Evolutionary conservation across 345 rosid species (phyloP).

Genomic region (Eucalyptus sp.): DNA sequence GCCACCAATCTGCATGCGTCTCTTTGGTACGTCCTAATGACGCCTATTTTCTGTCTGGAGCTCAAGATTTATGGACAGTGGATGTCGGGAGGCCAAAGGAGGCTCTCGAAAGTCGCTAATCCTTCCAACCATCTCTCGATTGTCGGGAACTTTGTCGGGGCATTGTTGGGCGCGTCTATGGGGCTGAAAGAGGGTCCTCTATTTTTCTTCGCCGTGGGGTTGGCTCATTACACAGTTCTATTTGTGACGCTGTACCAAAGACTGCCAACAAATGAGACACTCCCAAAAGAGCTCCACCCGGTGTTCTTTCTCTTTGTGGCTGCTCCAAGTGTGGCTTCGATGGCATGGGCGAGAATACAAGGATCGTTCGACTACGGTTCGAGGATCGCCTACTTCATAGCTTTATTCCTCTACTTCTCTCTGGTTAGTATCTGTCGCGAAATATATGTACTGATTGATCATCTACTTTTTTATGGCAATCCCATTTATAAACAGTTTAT

Average conservation of each 20-base stretch:
- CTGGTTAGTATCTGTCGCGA: conserved; percentile 24
- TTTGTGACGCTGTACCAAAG: conserved; percentile 92
- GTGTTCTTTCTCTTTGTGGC: conserved; percentile 92
- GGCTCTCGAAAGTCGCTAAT: conserved; percentile 90
- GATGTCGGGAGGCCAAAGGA: conserved; percentile 89
- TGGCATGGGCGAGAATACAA: conserved; percentile 77
- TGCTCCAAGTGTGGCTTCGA: conserved; percentile 80
- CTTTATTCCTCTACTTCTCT: conserved; percentile 77
- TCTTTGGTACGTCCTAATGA: conserved; percentile 82
- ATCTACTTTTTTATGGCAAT: background rate
- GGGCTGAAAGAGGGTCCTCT: conserved; percentile 88
- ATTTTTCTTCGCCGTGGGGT: conserved; percentile 77
- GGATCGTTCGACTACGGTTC: conserved; percentile 71
- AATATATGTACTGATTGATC: background rate
- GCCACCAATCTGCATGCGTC: conserved; percentile 18
- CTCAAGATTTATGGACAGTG: conserved; percentile 90
- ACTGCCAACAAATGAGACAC: conserved; percentile 79
- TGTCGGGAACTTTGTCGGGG: conserved; percentile 89
- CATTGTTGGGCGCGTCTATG: conserved; percentile 82
- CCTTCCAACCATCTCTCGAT: conserved; percentile 82
- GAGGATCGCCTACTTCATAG: conserved; percentile 72
- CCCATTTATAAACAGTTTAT: background rate
- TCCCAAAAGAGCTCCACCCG: conserved; percentile 92
- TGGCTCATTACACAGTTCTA: conserved; percentile 76
- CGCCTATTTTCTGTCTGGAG: conserved; percentile 64